These are phyloP conservation scores for Dioscorea dumetorum DNA, from an alignment of 106 monocot species.

Conservation along the genomic window DNA sequence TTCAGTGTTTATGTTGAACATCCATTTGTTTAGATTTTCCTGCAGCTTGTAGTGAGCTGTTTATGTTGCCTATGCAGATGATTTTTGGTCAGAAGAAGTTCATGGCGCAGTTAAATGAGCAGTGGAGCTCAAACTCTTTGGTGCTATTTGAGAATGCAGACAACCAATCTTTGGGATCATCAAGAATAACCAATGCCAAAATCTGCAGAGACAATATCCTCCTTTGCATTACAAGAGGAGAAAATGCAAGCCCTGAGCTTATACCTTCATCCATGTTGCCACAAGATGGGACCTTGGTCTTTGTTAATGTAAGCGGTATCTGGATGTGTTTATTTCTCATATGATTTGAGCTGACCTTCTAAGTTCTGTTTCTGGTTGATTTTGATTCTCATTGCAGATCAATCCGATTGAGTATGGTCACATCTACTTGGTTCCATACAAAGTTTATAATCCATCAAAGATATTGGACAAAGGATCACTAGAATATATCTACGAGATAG, in stretches of 20 bases:
- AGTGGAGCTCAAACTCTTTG: conserved; percentile 26
- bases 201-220: conserved; percentile 39
- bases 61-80: conserved; percentile 28
- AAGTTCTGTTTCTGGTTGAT: background rate
- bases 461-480: conserved; percentile 28
- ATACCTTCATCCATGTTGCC: conserved; percentile 32
- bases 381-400: conserved; percentile 25
- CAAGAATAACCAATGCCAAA: conserved; percentile 21
- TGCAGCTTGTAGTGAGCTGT: background rate
- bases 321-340: background rate
- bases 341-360: background rate
- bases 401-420: conserved; percentile 77
- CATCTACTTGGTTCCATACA: conserved; percentile 55
- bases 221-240: conserved; percentile 45
- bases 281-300: conserved; percentile 39
- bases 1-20: background rate
- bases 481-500: conserved; percentile 22
- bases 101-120: conserved; percentile 58
- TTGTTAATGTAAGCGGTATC: conserved; percentile 47
- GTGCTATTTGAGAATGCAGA: conserved; percentile 27
- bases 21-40: background rate
- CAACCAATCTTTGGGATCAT: conserved; percentile 5
- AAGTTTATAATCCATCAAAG: conserved; percentile 6
- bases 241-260: conserved; percentile 33
- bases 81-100: conserved; percentile 35